phyloP scores from a whole-genome alignment of 2,329 filamentous ascomycete genomes.

The Calonectria pseudoturangicola region DNA sequence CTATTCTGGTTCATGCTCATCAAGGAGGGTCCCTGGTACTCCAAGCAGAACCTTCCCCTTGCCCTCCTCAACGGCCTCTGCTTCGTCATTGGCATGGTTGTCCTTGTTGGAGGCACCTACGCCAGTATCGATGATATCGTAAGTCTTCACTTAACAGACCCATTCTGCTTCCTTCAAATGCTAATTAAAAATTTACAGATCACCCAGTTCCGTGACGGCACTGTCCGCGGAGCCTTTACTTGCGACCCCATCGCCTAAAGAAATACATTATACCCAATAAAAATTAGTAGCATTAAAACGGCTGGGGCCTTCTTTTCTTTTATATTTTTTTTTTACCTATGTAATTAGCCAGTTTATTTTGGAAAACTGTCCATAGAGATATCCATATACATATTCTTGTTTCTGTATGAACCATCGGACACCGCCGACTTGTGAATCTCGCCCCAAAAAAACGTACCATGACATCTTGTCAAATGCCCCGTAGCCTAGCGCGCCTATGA shows the following conservation, averaged over 20 bases:
- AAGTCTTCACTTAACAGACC: neutral
- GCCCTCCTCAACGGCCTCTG: slow-evolving; percentile 22
- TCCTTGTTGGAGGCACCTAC: slow-evolving; percentile 39
- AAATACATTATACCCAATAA: slow-evolving; percentile 12
- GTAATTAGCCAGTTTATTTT: slow-evolving; percentile 27
- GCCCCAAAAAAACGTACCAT: slow-evolving; percentile 10
- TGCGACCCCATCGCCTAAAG: slow-evolving; percentile 55
- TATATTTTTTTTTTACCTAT: slow-evolving; percentile 9
- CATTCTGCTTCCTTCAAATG: neutral
- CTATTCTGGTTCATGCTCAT: slow-evolving; percentile 63
- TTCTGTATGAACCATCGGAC: slow-evolving; percentile 20
- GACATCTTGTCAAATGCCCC: neutral
- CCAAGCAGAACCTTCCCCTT: slow-evolving; percentile 29
- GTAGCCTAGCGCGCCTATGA: slow-evolving; percentile 3
- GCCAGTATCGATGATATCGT: slow-evolving; percentile 38
- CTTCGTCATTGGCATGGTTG: slow-evolving; percentile 36
- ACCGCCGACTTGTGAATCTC: neutral
- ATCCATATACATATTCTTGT: slow-evolving; percentile 12
- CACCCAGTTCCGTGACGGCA: slow-evolving; percentile 52
- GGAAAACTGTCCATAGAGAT: slow-evolving; percentile 17
- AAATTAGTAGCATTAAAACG: slow-evolving; percentile 13
- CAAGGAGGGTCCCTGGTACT: slow-evolving; percentile 47
- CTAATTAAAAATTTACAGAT: slow-evolving; percentile 47
- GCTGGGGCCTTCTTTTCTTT: too few relatives aligned
- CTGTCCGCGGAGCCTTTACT: slow-evolving; percentile 55